Evolutionary conservation across 2,329 filamentous ascomycete species (phyloP), one percentile per base, ranked within the genome.

Genomic region (Paradendryphiella salina): DNA sequence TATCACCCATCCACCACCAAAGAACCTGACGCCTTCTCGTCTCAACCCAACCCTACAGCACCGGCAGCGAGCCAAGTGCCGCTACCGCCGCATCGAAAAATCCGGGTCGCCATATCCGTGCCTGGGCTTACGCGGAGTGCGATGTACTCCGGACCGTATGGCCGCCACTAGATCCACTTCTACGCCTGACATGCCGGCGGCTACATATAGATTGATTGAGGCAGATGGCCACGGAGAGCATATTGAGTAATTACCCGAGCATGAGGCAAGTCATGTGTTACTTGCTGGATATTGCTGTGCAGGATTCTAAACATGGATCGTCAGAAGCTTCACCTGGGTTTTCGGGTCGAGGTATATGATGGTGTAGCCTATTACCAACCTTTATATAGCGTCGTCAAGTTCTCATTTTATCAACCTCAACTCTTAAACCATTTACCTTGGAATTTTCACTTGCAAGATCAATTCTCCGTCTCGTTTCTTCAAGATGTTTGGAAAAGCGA

Each of bases 151-250:
- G 68, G 69, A 66, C 68, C 68, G 69, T 50, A 42, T 60, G 56
- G 59, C 69, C 69, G 69, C 63, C 60, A 64, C 63, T 70, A 66
- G 52, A 51, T 50, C 43, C 34, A 51, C 52, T 40, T 41, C 37
- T 41, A 40, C 49, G 39, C 56, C 55, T 60, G 49, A 60, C 57
- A 57, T 65, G 57, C 63, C 65, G 63, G 58, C 59, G 61, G 63
- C 60, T 65, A 54, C 64, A 70, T 61, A 57, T 67, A 64, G 44
- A 68, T 72, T 70, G 44, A 72, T 72, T 72, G 65, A 64, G 48
- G 46, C 48, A 14, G 17, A 45, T 49, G 52, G 62, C 65, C 66
- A 66, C 65, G 56, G 57, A 52, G 43, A 48, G 45, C 60, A 36
- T 20, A 33, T 44, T 32, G 36, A 52, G 35, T 39, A 50, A 36